Conservation (phyloP, 129 eudicot genomes). For the Centaurea solstitialis region DNA sequence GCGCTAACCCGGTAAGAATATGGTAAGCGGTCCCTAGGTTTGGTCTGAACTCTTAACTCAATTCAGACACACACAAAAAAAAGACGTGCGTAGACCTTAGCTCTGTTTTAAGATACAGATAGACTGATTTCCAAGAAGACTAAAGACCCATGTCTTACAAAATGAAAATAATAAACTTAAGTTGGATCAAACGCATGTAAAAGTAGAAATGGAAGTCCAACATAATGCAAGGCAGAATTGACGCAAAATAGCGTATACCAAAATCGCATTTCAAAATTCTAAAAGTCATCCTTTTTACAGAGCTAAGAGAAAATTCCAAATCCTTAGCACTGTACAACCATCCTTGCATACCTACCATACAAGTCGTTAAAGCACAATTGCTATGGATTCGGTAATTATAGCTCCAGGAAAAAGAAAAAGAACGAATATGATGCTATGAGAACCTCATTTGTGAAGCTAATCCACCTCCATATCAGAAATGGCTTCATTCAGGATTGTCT, state of each 20-base stretch:
- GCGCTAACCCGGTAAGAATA: too few relatives aligned
- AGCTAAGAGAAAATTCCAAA: slow-evolving; percentile 19
- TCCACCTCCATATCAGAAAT: slow-evolving; percentile 84
- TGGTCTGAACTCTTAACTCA: neutral
- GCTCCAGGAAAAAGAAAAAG: slow-evolving; percentile 2
- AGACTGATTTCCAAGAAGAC: neutral
- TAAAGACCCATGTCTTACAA: neutral
- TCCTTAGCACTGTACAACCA: slow-evolving; percentile 8
- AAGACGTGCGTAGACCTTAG: neutral
- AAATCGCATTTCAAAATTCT: slow-evolving; percentile 24
- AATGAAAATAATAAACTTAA: neutral
- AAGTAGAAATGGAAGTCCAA: neutral
- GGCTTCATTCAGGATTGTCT: slow-evolving; percentile 64
- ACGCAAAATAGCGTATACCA: neutral
- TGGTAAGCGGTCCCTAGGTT: too few relatives aligned
- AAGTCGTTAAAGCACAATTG: neutral
- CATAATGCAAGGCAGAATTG: slow-evolving; percentile 10
- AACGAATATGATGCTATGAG: neutral
- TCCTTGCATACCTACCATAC: slow-evolving; percentile 12
- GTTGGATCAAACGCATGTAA: neutral
- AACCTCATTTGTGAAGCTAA: slow-evolving; percentile 28
- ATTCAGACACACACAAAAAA: neutral
- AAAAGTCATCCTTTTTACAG: neutral
- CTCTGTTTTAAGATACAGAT: neutral
- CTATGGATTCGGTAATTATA: slow-evolving; percentile 5